These are phyloP conservation scores for Penicillium chermesinum DNA, from an alignment of 495 filamentous ascomycete species.

Conservation along the genomic window DNA sequence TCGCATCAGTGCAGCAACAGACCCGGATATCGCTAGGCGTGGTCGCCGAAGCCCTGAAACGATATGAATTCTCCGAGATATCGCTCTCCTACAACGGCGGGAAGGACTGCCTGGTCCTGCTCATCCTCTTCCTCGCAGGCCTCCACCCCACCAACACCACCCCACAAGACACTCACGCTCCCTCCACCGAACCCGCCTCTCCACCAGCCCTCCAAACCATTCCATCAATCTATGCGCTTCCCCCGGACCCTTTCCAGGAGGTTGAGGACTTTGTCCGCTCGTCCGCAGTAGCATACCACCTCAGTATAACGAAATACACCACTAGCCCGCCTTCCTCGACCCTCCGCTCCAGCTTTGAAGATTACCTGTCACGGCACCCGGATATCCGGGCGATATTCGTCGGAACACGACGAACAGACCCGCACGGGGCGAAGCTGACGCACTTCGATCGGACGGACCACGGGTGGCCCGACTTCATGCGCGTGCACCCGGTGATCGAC, in stretches of 20 bases:
- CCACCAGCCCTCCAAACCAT: slow-evolving; percentile 35
- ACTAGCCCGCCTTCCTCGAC: slow-evolving; percentile 49
- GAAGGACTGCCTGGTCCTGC: slow-evolving; percentile 92
- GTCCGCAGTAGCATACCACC: slow-evolving; percentile 61
- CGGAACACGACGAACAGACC: slow-evolving; percentile 86
- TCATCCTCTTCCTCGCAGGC: slow-evolving; percentile 79
- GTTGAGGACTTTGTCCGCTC: slow-evolving; percentile 77
- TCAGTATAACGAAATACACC: slow-evolving; percentile 72
- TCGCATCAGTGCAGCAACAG: slow-evolving; percentile 63
- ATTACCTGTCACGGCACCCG: slow-evolving; percentile 60
- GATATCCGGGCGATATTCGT: slow-evolving; percentile 81
- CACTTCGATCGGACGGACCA: slow-evolving; percentile 82
- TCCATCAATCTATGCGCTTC: slow-evolving; percentile 83
- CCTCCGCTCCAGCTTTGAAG: slow-evolving; percentile 60
- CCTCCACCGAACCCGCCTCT: slow-evolving; percentile 1
- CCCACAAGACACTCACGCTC: not conserved
- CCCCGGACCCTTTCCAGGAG: slow-evolving; percentile 70
- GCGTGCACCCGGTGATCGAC: slow-evolving; percentile 91
- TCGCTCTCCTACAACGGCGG: slow-evolving; percentile 96
- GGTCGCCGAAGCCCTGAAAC: slow-evolving; percentile 62
- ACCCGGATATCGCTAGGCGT: slow-evolving; percentile 64
- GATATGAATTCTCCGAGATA: slow-evolving; percentile 70
- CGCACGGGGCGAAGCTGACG: slow-evolving; percentile 71
- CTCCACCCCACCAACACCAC: slow-evolving; percentile 33
- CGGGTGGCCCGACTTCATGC: slow-evolving; percentile 90